Evolutionary conservation across 768 basidiomycete genomes (phyloP).

Genomic region (Leccinum incarnatum): DNA sequence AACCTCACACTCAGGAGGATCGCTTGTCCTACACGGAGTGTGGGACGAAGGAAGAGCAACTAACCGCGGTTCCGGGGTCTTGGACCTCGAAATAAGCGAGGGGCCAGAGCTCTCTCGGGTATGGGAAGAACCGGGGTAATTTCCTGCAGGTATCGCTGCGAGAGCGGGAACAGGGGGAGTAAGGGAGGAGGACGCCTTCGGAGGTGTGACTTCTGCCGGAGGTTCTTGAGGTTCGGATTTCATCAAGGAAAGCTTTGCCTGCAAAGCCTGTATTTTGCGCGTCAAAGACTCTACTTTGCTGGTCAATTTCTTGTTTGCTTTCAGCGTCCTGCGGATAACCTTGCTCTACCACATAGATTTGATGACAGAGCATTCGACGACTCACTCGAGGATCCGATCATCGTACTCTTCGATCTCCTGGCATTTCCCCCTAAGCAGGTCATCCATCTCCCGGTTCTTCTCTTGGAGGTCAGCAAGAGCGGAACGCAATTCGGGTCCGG

Average conservation of each 20-base stretch:
- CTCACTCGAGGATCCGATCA: conserved; percentile 73
- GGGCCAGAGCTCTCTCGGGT: conserved; percentile 40
- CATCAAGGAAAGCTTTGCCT: conserved; percentile 58
- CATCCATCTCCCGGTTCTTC: conserved; percentile 74
- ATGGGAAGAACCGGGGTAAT: conserved; percentile 8
- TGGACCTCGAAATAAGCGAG: conserved; percentile 42
- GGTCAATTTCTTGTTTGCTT: conserved; percentile 75
- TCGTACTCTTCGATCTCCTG: conserved; percentile 83
- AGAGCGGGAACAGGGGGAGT: conserved; percentile 17
- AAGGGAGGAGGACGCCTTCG: conserved; percentile 1
- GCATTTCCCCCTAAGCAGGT: conserved; percentile 64
- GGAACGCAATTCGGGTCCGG: conserved; percentile 53
- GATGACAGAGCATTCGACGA: conserved; percentile 1
- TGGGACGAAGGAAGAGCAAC: conserved; percentile 35
- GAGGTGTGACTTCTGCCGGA: conserved; percentile 10
- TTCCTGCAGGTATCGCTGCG: not conserved
- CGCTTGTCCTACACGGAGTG: conserved; percentile 44
- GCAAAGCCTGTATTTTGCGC: conserved; percentile 70
- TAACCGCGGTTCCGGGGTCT: conserved; percentile 50
- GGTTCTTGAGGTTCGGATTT: conserved; percentile 39
- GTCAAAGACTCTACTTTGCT: conserved; percentile 68
- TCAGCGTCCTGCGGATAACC: conserved; percentile 54
- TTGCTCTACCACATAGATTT: conserved; percentile 2
- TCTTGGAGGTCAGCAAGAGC: conserved; percentile 62
- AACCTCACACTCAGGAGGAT: conserved; percentile 32